Base-by-base conservation (phyloP, 2,329 filamentous ascomycete genomes). In the Huntiella omanensis region DNA sequence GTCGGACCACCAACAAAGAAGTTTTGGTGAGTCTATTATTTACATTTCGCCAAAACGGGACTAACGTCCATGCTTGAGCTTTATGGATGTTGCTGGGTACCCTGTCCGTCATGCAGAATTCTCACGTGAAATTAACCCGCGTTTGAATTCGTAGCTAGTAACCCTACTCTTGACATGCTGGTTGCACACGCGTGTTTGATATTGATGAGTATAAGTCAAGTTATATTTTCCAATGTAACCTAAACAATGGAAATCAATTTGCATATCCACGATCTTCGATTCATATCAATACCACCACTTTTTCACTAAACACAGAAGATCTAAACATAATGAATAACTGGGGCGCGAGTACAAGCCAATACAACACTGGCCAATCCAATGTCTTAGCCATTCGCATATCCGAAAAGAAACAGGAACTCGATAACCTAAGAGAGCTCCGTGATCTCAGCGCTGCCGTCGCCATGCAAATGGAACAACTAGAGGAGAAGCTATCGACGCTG, bases 361-460 rank as follows among this genome's bases (percentile, higher is more conserved):
- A 63, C 40, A 64, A 67, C 2, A 61, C 67, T 44, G 71, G 75
- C 41, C 79, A 83, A 59, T 82, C 82, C 1, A 74, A 81, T 1
- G 73, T 75, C 19, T 67, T 91, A 12, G 64, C 82, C 45, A 75
- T 80, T 39, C 79, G 83, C 52, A 85, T 92, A 58, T 77, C 82
- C 52, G 83, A 91, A 64, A 92, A 92, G 67, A 85, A 82, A 60
- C 75, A 77, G 46, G 84, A 92, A 60, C 70, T 92, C 4, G 80
- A 86, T 54, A 83, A 77, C 55, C 67, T 91, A 49, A 80, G 75
- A 57, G 78, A 91, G 59, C 64, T 92, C 44, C 74, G 82, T 53
- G 80, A 86, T 55, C 68, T 92, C 40, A 88, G 82, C 54, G 81
- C 79, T 16, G 81, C 79, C 2, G 70, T 88, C 33, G 83, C 83